These are phyloP conservation scores for Chlorophyllum brunneum DNA, from an alignment of 768 basidiomycete species.

Conservation along the genomic window DNA sequence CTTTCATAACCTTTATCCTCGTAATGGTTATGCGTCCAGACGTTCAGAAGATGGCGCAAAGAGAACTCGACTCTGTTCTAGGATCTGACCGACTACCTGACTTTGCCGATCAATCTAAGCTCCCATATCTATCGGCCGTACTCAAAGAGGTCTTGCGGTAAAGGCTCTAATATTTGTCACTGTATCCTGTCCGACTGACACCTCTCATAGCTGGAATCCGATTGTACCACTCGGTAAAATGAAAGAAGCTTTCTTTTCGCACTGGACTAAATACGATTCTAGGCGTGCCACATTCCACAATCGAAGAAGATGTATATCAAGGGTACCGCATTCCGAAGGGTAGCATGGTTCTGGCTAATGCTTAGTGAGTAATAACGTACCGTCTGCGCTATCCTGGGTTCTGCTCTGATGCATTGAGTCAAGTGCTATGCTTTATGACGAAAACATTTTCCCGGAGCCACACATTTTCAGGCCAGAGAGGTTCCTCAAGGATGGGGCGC, in stretches of 20 bases:
- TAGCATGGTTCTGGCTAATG: slow-evolving; percentile 13
- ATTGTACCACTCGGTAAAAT: neutral
- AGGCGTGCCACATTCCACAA: slow-evolving; percentile 29
- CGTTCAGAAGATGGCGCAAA: slow-evolving; percentile 8
- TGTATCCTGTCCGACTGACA: neutral
- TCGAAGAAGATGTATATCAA: slow-evolving; percentile 36
- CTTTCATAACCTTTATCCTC: slow-evolving; percentile 35
- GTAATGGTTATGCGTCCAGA: slow-evolving; percentile 15
- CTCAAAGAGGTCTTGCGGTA: slow-evolving; percentile 21
- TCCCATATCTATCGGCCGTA: slow-evolving; percentile 22
- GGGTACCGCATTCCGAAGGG: slow-evolving; percentile 30
- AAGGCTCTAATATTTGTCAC: neutral
- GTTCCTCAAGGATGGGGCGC: slow-evolving; percentile 17
- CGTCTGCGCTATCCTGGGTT: slow-evolving; percentile 16
- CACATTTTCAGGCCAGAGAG: slow-evolving; percentile 27
- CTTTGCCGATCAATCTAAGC: slow-evolving; percentile 16
- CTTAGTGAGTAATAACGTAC: slow-evolving; percentile 18
- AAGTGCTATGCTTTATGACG: slow-evolving; percentile 30
- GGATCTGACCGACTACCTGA: slow-evolving; percentile 4
- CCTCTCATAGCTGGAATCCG: slow-evolving; percentile 1
- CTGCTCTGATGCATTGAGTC: slow-evolving; percentile 20
- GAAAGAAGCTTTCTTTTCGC: neutral
- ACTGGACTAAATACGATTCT: neutral
- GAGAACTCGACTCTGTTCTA: slow-evolving; percentile 9
- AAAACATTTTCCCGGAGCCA: slow-evolving; percentile 28